Evolutionary conservation across 208 protist species (phyloP), one percentile per base, ranked within the genome.

Genomic region (Leishmania martiniquensis): DNA sequence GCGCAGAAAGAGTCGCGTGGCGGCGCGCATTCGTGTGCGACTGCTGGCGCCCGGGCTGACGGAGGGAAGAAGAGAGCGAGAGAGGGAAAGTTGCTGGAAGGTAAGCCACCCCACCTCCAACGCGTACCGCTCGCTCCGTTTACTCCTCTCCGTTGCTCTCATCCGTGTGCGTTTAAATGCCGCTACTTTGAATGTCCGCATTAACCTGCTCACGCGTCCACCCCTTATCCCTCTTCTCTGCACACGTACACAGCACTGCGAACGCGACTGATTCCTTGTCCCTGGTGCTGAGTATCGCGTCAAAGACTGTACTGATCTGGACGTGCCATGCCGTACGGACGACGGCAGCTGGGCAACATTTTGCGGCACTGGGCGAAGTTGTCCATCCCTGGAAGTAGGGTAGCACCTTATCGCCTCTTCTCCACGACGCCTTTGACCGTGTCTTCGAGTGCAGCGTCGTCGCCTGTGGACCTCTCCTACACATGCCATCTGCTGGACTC

Each of bases 401-500:
- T 39, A 57, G 37, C 47, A 39, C 68, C 68, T 42, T 22, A 66
- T 15, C 73, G 68, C 7, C 39, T 22, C 59, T 66, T 32, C 45
- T 39, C 79, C 4, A 78, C 68, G 1, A 49, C 55, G 1, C 7
- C 52, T 17, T 60, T 32, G 10, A 32, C 29, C 15, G 49, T 9
- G 13, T 44, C 68, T 17, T 47, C 52, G 22, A 57, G n/a, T 22
- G 29, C 57, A 32, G n/a, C 55, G 32, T 44, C n/a, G 25, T 13
- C 29, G 29, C 51, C 55, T 15, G 52, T 80, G 2, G 49, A 66
- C 34, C 44, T 84, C 42, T 34, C 57, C 25, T 76, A 84, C 75
- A 84, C 80, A 15, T 84, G 80, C 52, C 80, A 62, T 32, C 60
- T 84, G 17, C 74, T 84, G 0, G 32, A 76, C 75, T 62, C 59